Evolutionary conservation across 2,329 filamentous ascomycete species (phyloP).

Genomic region (Metarhizium album): DNA sequence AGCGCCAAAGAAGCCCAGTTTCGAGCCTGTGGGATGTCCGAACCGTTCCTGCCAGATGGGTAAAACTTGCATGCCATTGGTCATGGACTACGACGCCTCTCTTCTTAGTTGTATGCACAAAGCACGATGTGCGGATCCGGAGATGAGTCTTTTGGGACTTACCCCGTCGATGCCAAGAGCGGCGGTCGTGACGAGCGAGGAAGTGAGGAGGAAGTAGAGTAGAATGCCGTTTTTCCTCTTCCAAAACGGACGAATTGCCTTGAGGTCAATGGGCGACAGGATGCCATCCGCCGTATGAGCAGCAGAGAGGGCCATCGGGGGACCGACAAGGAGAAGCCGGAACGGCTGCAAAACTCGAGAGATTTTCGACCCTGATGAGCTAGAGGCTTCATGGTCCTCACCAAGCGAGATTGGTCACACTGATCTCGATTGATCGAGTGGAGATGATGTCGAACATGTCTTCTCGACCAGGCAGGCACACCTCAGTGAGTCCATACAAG

Average conservation of each 20-base stretch:
- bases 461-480: not conserved
- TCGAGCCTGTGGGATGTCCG: slow-evolving; percentile 26
- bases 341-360: not conserved
- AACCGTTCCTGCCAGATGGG: slow-evolving; percentile 27
- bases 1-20: slow-evolving; percentile 28
- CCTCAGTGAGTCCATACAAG: not conserved
- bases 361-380: not conserved
- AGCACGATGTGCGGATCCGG: not conserved
- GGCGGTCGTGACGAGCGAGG: slow-evolving; percentile 29
- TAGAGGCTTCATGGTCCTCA: not conserved
- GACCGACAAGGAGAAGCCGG: not conserved
- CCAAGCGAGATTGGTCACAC: not conserved
- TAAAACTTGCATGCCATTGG: slow-evolving; percentile 29
- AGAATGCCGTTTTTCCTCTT: slow-evolving; percentile 29
- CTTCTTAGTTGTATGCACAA: not conserved
- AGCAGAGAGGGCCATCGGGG: slow-evolving; percentile 21
- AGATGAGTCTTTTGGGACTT: not conserved
- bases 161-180: slow-evolving; percentile 30
- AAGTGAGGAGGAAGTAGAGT: slow-evolving; percentile 31
- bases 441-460: not conserved
- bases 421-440: not conserved
- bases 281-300: slow-evolving; percentile 21
- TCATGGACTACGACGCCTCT: slow-evolving; percentile 20
- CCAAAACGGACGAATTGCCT: slow-evolving; percentile 22
- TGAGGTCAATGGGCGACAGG: slow-evolving; percentile 20